A percentile compares a stretch with the other conserved stretches of the same genome.
Conservation (phyloP, 225 moss, liverwort and hornwort species). For the Pseudoscleropodium purum region DNA sequence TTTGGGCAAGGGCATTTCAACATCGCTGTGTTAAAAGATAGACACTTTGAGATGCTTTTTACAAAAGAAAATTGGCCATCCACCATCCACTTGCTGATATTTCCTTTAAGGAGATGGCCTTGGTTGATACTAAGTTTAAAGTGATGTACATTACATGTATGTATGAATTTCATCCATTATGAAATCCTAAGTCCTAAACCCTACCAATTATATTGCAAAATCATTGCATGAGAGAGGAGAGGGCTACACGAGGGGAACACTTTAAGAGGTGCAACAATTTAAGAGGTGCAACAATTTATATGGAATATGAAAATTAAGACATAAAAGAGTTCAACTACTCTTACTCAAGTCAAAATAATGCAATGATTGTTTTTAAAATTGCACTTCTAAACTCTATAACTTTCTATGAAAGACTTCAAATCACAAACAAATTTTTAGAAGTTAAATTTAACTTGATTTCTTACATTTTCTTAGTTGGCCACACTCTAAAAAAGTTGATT, state of each 20-base stretch:
- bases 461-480: background rate
- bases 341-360: background rate
- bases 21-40: fast-evolving
- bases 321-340: background rate
- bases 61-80: background rate
- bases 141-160: background rate
- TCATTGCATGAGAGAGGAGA: background rate
- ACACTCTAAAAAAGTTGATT: background rate
- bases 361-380: background rate
- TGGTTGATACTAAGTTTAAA: background rate
- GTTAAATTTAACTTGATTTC: background rate
- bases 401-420: background rate
- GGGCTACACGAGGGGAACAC: fast-evolving
- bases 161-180: background rate
- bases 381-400: too few relatives aligned
- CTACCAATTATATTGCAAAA: fast-evolving
- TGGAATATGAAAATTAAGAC: background rate
- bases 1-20: background rate
- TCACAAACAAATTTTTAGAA: fast-evolving
- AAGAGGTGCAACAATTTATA: background rate
- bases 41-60: background rate
- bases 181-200: background rate
- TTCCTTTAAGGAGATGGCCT: background rate
- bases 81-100: too few relatives aligned
- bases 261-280: background rate